Conservation (phyloP, 2,329 filamentous ascomycete species). For the Atkinsonella hypoxylon region DNA sequence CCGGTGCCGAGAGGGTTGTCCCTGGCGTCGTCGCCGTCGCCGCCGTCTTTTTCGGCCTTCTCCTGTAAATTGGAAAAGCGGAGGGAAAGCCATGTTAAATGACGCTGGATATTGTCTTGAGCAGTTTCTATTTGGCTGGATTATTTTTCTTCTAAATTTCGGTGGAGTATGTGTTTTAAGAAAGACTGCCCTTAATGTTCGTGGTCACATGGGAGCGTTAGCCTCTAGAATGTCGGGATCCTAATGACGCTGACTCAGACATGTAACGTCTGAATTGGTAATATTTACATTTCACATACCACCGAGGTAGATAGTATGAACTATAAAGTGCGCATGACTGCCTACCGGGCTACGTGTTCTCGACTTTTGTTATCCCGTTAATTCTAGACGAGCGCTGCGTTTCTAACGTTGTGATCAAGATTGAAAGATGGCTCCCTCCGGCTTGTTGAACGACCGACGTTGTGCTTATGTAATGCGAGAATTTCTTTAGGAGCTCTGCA, state of each 20-base stretch:
- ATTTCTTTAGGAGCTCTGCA: too few species aligned
- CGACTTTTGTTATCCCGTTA: not conserved
- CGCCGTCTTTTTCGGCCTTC: conserved; percentile 9
- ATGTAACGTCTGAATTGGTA: not conserved
- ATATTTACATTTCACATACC: conserved; percentile 2
- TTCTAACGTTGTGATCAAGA: not conserved
- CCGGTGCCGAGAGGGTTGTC: conserved; percentile 6
- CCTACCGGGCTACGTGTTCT: not conserved
- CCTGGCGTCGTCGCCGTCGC: conserved; percentile 7
- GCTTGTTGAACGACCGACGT: not conserved
- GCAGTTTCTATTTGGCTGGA: not conserved
- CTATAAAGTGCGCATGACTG: conserved; percentile 2
- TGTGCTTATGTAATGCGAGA: not conserved
- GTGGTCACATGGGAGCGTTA: not conserved
- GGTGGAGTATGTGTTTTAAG: not conserved
- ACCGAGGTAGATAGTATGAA: not conserved
- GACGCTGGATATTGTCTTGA: not conserved
- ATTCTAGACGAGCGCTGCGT: not conserved
- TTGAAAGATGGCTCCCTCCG: not conserved
- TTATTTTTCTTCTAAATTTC: not conserved
- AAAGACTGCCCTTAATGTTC: not conserved
- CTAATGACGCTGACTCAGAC: not conserved
- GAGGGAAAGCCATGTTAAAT: not conserved
- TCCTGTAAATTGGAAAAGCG: conserved; percentile 8
- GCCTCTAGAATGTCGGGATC: not conserved